Evolutionary conservation across 176 grass and related monocot genomes (phyloP), one percentile per base, ranked within the genome.

Genomic region (Aechmea fasciata): DNA sequence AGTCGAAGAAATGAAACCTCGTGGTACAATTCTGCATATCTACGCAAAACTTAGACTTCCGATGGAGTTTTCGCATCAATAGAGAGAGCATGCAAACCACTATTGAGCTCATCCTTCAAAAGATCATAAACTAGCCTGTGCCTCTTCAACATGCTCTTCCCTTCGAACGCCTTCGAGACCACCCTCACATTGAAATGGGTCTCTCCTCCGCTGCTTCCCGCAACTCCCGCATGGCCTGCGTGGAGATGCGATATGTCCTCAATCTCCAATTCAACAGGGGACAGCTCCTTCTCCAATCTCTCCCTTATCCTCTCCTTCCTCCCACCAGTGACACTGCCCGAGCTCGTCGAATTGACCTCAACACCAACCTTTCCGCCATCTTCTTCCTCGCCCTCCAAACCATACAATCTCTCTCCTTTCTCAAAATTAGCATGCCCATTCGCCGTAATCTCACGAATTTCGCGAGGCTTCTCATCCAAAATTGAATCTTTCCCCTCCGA

Each of bases 171-270:
- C 51, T 89, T 81, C 0, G 93, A 92, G 3, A 97, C 82, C 41
- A 92, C 84, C 61, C 74, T 53, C 69, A 97, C 73, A 77, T 97
- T 97, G 61, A 92, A 97, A 77, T 97, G 89, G 11, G 93, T 97
- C 82, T 90, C 93, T 49, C 86, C 89, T 7, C 77, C 83, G 66
- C 70, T 79, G 63, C 65, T 75, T 41, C 84, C 86, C 3, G 87
- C 81, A 11, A 85, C 80, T 6, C 83, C 93, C 2, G 86, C 71
- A 69, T 92, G 89, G 49, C 93, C 86, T 22, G 76, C 87, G 64
- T 96, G 93, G 13, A 83, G 86, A 72, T 96, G 47, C 0, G 86
- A 96, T 69, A 96, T 80, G 73, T 97, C 89, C 77, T 92, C 86
- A 20, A 97, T 73, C 13, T 77, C 65, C 54, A 92, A 67, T 20